Base-by-base conservation (phyloP, 1,284 basidiomycete genomes). In the Peniophora sp. region DNA sequence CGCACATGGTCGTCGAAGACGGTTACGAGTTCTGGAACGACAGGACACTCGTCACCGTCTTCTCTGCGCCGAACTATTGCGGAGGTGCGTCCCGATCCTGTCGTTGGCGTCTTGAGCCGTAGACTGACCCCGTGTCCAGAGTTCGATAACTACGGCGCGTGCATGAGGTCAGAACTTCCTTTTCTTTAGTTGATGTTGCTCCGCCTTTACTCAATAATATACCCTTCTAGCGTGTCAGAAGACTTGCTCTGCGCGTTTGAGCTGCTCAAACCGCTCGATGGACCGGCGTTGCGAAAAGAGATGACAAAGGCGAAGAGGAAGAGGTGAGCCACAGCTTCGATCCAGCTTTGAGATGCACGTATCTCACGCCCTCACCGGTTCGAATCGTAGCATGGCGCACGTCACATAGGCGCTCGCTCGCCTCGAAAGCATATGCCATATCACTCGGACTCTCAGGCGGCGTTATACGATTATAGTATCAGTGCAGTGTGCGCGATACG, bases 21-120 rank as follows among this genome's bases (percentile, higher is more conserved):
- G 97, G 96, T 2, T 99, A 99, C 65, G 97, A 99, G 73, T 99
- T 99, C 65, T 99, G 97, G 92, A 98, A 99, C 63, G 97, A 99
- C 62, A 79, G 97, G 55, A 98, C 96, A 49, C 71, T 99, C 57
- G 97, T 99, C 45, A 99, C 97, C 0, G 94, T 99, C 47, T 99
- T 99, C 69, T 96, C 92, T 59, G 97, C 97, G 50, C 94, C 94
- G 9, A 97, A 97, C 64, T 97, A 97, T 62, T 97, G 93, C 64
- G 93, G 92, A 70, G 96, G 95, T 95, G 62, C 72, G 86, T 75
- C 52, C 37, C 12, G 50, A 18, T 53, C 53, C 32, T 47, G 23
- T 15, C n/a, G 35, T 45, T 35, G 41, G 47, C 50, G 52, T 50
- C 32, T 51, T 42, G 44, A 50, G 53, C 46, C 37, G 34, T 43